Base-by-base conservation (phyloP, 1,284 basidiomycete genomes). In the Naganishia albida region DNA sequence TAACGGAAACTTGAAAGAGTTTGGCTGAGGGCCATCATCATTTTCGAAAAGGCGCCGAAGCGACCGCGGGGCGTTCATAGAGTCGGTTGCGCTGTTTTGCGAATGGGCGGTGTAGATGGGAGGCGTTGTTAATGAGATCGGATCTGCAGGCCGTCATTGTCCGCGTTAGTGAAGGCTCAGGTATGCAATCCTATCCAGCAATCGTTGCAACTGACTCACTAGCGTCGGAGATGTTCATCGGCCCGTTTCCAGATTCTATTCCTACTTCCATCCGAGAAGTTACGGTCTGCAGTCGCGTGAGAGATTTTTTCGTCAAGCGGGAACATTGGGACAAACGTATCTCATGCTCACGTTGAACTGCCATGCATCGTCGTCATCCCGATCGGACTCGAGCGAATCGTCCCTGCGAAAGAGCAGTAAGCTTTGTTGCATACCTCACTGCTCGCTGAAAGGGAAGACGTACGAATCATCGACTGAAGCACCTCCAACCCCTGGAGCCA, bases 401-500 rank as follows among this genome's bases (percentile, higher is more conserved):
- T 67, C 67, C 16, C 73, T 73, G 16, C 28, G 44, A 30, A 38
- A 34, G 4, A 23, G 10, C 34, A 10, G 8, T 43, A 7, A 44
- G 25, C 39, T 2, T n/a, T n/a, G 13, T 38, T 20, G 2, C 1
- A 18, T 34, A n/a, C n/a, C n/a, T 20, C 20, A n/a, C 20, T 30
- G 4, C 10, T 28, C 25, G 1, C 15, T 18, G 43, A 23, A 20
- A 23, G 10, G 6, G n/a, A 2, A 4, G 1, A 60, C 66, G 39
- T 23, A 67, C 66, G 52, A 53, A 34, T 78, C 77, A 43, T 77
- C 76, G 28, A 76, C 75, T 7, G 75, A 68, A 26, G 70, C 74
- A 1, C 77, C 78, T 7, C 79, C 79, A 0, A 80, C 75, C 1
- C 78, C 79, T 1, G 77, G 72, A 0, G 87, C 88, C 54, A 97